phyloP scores from a whole-genome alignment of 345 rosid species.

The Syzygium aqueum region DNA sequence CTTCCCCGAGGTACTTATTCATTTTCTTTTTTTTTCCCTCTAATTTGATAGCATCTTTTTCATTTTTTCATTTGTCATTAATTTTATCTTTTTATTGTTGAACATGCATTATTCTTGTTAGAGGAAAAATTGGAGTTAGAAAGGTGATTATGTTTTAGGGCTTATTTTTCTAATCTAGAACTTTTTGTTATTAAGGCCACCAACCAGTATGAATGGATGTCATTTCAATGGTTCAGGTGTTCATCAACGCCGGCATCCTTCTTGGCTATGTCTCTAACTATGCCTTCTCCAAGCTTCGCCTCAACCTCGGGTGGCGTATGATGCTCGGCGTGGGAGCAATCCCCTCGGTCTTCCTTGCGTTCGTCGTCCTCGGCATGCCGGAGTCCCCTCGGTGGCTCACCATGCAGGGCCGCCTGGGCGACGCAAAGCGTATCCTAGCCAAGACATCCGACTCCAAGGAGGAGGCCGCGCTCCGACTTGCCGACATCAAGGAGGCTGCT shows the following conservation, averaged over 20 bases:
- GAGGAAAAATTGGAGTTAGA: not conserved
- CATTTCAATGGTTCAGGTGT: slow-evolving; percentile 34
- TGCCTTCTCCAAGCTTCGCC: slow-evolving; percentile 57
- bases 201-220: not conserved
- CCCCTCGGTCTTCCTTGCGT: slow-evolving; percentile 52
- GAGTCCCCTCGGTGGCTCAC: slow-evolving; percentile 98
- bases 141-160: not conserved
- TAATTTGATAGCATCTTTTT: not conserved
- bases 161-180: not conserved
- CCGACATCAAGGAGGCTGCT: slow-evolving; percentile 77
- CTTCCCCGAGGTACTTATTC: slow-evolving; percentile 45
- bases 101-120: not conserved
- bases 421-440: slow-evolving; percentile 63
- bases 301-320: slow-evolving; percentile 61
- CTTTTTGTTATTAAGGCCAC: not conserved
- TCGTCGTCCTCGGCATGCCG: slow-evolving; percentile 68
- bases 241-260: slow-evolving; percentile 63
- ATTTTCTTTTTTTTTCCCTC: not conserved
- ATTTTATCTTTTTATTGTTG: not conserved
- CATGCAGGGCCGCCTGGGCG: slow-evolving; percentile 83
- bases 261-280: slow-evolving; percentile 85
- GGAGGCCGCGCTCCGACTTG: slow-evolving; percentile 51
- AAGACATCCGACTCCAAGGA: slow-evolving; percentile 63
- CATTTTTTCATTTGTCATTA: not conserved
- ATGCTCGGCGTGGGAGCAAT: slow-evolving; percentile 83